phyloP scores from a whole-genome alignment of 116 monocot species.

The Trichopus zeylanicus region DNA sequence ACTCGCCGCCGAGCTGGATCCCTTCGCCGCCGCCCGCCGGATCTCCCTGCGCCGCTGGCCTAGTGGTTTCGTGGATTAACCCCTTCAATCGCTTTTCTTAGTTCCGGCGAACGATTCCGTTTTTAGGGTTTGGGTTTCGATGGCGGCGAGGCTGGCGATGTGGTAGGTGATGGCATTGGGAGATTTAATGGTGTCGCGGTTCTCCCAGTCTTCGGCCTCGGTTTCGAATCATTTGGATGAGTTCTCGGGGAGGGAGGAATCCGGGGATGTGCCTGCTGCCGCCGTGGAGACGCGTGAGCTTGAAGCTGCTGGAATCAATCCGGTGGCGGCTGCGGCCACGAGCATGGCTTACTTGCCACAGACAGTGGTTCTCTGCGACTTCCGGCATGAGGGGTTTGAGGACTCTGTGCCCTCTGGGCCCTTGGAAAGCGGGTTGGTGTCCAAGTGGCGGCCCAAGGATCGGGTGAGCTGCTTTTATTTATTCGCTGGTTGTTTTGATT shows the following conservation, averaged over 20 bases:
- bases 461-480: conserved; percentile 36
- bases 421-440: conserved; percentile 52
- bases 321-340: conserved; percentile 6
- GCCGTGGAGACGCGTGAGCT: conserved; percentile 18
- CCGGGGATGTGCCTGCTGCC: conserved; percentile 10
- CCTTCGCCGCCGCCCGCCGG: conserved; percentile 8
- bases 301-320: conserved; percentile 12
- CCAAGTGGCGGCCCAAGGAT: conserved; percentile 94
- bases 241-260: conserved; percentile 14
- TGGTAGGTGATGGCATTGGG: conserved; percentile 80
- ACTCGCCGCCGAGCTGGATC: conserved; percentile 6
- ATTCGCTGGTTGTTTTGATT: neutral
- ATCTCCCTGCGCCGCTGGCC: conserved; percentile 35
- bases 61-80: conserved; percentile 37
- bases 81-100: neutral
- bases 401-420: conserved; percentile 46
- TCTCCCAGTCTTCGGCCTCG: conserved; percentile 45
- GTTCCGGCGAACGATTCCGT: neutral
- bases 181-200: conserved; percentile 78
- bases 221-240: conserved; percentile 23
- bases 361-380: conserved; percentile 80
- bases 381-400: conserved; percentile 81
- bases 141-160: neutral
- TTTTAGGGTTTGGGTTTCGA: conserved; percentile 3
- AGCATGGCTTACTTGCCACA: conserved; percentile 80